A percentile compares a stretch with the other conserved stretches of the same genome.
These are phyloP conservation scores for Aspergillus eucalypticola DNA, from an alignment of 2,329 filamentous ascomycete genomes.

Conservation along the genomic window DNA sequence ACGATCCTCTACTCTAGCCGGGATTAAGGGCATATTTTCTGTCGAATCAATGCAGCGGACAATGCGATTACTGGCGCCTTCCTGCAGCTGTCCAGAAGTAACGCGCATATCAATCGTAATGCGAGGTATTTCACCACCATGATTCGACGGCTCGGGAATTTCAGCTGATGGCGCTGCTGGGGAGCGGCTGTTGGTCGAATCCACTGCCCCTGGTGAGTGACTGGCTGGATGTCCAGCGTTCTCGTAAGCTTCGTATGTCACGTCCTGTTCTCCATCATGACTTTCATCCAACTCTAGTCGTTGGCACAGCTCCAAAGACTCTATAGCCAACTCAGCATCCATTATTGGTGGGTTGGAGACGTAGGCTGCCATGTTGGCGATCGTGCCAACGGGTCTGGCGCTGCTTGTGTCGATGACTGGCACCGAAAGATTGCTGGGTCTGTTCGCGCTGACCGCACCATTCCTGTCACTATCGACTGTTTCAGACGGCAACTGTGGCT, in stretches of 20 bases:
- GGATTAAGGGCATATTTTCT: background rate
- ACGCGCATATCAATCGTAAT: background rate
- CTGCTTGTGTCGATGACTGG: background rate
- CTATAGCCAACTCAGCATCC: background rate
- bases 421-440: background rate
- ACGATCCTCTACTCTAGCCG: background rate
- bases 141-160: background rate
- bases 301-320: background rate
- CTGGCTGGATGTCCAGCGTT: background rate
- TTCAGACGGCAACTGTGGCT: background rate
- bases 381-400: background rate
- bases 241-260: background rate
- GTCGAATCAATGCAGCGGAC: background rate
- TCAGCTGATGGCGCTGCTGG: background rate
- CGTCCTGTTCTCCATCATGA: background rate
- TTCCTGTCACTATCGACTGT: background rate
- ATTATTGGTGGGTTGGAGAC: background rate
- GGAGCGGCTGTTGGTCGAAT: background rate
- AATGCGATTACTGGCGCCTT: background rate
- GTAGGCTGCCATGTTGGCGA: background rate
- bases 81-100: background rate
- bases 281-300: background rate
- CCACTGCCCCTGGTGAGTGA: background rate
- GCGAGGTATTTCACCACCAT: background rate
- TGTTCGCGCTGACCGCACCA: background rate